Percentiles rank a stretch among this genome's conserved stretches.
These are phyloP conservation scores for Xerocomellus dryophilus DNA, from an alignment of 768 basidiomycete species.

Conservation along the genomic window DNA sequence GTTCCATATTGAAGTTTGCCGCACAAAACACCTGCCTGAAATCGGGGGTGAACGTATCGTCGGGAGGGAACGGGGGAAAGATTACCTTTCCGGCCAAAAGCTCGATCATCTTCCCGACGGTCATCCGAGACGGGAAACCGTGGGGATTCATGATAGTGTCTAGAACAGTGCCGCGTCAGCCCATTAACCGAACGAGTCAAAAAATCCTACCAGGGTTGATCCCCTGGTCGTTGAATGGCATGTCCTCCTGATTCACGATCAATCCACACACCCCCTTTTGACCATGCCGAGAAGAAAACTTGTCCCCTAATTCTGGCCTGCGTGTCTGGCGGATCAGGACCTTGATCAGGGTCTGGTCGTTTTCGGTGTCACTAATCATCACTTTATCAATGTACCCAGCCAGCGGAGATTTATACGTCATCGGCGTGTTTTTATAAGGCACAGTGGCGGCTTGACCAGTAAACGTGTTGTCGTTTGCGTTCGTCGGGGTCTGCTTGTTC, in stretches of 20 bases:
- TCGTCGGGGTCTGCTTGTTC: slow-evolving; percentile 94
- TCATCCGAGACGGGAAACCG: slow-evolving; percentile 99
- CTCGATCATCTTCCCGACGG: slow-evolving; percentile 99
- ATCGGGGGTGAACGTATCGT: slow-evolving; percentile 2
- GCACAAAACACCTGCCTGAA: slow-evolving; percentile 82
- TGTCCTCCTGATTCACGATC: slow-evolving; percentile 97
- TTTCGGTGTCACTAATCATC: slow-evolving; percentile 94
- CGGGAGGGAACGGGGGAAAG: neutral
- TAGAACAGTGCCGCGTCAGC: slow-evolving; percentile 30
- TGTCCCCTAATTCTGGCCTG: slow-evolving; percentile 95
- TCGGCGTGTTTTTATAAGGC: slow-evolving; percentile 88
- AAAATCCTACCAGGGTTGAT: slow-evolving; percentile 77
- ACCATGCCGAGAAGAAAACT: slow-evolving; percentile 96
- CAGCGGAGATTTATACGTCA: slow-evolving; percentile 92
- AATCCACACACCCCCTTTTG: slow-evolving; percentile 99
- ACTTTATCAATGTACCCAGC: slow-evolving; percentile 97
- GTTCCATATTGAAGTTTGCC: slow-evolving; percentile 93
- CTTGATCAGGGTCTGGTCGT: slow-evolving; percentile 95
- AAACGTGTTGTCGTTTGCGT: slow-evolving; percentile 89
- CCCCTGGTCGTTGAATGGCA: slow-evolving; percentile 99
- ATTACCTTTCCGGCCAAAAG: slow-evolving; percentile 87
- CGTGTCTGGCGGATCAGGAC: slow-evolving; percentile 96
- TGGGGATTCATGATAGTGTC: slow-evolving; percentile 99
- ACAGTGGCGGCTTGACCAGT: slow-evolving; percentile 79
- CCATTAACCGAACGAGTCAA: slow-evolving; percentile 5